Base-by-base conservation (phyloP, 331 rosid genomes). In the Rosa hybrid region DNA sequence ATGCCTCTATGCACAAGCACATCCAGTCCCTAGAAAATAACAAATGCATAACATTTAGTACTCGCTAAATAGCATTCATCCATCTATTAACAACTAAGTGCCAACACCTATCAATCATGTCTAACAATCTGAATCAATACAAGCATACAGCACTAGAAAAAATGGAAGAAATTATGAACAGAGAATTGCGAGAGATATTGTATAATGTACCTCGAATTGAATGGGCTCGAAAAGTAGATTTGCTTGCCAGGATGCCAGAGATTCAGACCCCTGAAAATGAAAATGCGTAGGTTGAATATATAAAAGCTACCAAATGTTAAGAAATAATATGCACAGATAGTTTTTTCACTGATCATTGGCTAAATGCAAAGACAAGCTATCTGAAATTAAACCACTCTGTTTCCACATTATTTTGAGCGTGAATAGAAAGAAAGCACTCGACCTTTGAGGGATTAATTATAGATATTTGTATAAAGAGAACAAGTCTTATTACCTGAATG, bases 231-330 rank as follows among this genome's bases (percentile, higher is more conserved):
- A 95, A 63, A 95, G 97, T 68, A 96, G 89, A 85, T 96, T 96
- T 87, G 99, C 99, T 87, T 91, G 93, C 99, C 99, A 96, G 44
- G 99, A 96, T 81, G 94, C 90, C 34, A 96, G 73, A 53, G 99
- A 81, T 59, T 93, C 99, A 14, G 98, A 96, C 77, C 99, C 99
- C 98, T 95, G 86, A 81, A 77, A 12, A 85, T 68, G 18, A 71
- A 27, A 50, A 59, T 50, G 49, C 27, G 56, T 49, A 27, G 74
- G 83, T 65, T 34, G 64, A 44, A 75, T 42, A 80, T 9, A 20
- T 9, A 34, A 34, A 34, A 34, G 38, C 13, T 39, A 64, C 34
- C 39, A 38, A 13, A 14, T 76, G 3, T n/a, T 75, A 13, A n/a
- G 72, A 25, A 71, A n/a, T 21, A 56, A 7, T 25, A 21, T 51